Evolutionary conservation across 2,329 filamentous ascomycete genomes (phyloP), one percentile per base, ranked within the genome.

Genomic region (Fusarium sp.): DNA sequence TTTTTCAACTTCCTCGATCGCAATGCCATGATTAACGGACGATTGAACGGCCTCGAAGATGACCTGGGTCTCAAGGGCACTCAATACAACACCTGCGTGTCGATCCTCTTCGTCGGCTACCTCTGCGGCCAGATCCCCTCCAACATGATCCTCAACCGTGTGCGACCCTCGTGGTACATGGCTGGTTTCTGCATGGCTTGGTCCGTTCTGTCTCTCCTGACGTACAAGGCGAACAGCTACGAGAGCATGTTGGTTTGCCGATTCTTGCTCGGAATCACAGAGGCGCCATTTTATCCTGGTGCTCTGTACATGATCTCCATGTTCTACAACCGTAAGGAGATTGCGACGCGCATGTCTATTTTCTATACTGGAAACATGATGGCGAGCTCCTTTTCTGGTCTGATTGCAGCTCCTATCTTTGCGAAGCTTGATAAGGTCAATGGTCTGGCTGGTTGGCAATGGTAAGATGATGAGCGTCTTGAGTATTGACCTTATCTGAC

Each of bases 1-100:
- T 83, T 82, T 46, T 73, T 83, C 44, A 83, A 82, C 64, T 83
- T 82, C 49, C 80, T 87, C 33, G 87, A 89, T 67, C 81, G 86
- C 24, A 88, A 88, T 61, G 88, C 90, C 67, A 89, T 91, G 72
- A 89, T 89, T 5, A 86, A 88, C 27, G 89, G 89, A 5, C 83
- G 85, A 36, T 79, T 91, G 11, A 86, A 89, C 69, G 86, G 87
- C 3, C 79, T 91, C 8, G 85, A 89, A 57, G 81, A 85, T 17
- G 88, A 91, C 36, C 79, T 91, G 2, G 80, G 83, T 5, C 79
- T 91, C 53, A 78, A 80, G 1, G 85, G 84, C 11, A 64, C 64
- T 3, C 72, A 81, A 62, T 81, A 81, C 66, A 80, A 80, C 57
- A 81, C 81, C 3, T 79, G 79, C 10, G 80, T 82, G 1, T 82